phyloP scores from a whole-genome alignment of 345 rosid species.

The Tarenaya hassleriana region DNA sequence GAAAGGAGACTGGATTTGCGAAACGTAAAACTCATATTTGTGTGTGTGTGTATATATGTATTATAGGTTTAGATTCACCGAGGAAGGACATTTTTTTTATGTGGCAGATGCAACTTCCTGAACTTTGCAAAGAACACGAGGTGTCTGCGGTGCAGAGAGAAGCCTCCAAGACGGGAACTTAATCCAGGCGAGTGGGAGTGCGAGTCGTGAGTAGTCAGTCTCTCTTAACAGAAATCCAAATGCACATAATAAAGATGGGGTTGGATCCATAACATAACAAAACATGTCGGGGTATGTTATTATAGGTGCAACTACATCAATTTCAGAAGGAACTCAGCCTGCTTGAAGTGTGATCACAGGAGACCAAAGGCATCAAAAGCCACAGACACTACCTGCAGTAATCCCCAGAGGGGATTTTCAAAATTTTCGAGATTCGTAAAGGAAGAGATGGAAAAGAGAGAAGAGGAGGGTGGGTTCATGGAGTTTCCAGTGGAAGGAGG shows the following conservation, averaged over 20 bases:
- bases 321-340: conserved; percentile 66
- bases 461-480: conserved; percentile 28
- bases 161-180: conserved; percentile 65
- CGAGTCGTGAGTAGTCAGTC: conserved; percentile 79
- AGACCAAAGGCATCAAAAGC: conserved; percentile 45
- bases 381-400: conserved; percentile 10
- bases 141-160: conserved; percentile 71
- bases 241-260: background rate
- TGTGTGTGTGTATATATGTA: background rate
- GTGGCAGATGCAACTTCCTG: conserved; percentile 68
- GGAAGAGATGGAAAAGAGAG: conserved; percentile 14
- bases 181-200: conserved; percentile 98
- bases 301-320: conserved; percentile 72
- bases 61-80: background rate
- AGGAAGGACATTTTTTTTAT: conserved; percentile 9
- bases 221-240: conserved; percentile 1
- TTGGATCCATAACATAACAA: background rate
- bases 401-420: conserved; percentile 18
- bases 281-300: conserved; percentile 5
- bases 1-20: conserved; percentile 93
- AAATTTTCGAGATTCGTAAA: conserved; percentile 35
- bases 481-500: conserved; percentile 63
- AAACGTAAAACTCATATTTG: conserved; percentile 35
- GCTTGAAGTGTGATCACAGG: conserved; percentile 84
- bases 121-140: conserved; percentile 80